Percentiles rank a stretch among this genome's conserved stretches.
phyloP scores from a whole-genome alignment of 1,284 basidiomycete genomes.

The Moesziomyces antarcticus region DNA sequence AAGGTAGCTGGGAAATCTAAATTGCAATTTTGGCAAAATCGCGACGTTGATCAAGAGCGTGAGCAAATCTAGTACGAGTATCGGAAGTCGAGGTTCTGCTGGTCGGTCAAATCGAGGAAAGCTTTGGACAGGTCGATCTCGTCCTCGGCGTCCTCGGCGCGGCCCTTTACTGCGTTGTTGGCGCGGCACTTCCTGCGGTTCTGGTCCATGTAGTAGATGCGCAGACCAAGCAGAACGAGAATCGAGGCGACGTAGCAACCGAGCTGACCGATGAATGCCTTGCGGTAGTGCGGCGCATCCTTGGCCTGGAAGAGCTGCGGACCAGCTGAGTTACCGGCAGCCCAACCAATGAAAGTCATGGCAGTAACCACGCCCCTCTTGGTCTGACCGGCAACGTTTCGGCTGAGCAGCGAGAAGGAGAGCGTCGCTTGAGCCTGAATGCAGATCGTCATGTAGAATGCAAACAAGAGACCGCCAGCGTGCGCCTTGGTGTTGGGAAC shows the following conservation, averaged over 20 bases:
- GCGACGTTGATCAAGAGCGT: neutral
- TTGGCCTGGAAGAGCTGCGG: conserved; percentile 57
- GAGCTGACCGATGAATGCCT: conserved; percentile 72
- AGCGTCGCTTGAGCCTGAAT: conserved; percentile 48
- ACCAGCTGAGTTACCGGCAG: conserved; percentile 51
- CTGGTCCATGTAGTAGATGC: conserved; percentile 70
- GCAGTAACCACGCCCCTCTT: conserved; percentile 50
- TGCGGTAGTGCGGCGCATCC: conserved; percentile 62
- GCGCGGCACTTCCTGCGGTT: conserved; percentile 68
- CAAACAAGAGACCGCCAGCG: conserved; percentile 41
- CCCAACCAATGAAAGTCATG: conserved; percentile 53
- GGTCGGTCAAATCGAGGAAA: conserved; percentile 45
- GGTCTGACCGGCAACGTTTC: conserved; percentile 69
- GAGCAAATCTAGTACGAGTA: conserved; percentile 26
- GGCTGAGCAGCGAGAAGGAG: conserved; percentile 68
- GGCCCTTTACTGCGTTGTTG: conserved; percentile 29
- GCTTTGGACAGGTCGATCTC: conserved; percentile 35
- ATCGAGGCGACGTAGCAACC: conserved; percentile 72
- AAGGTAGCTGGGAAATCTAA: neutral
- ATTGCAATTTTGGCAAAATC: neutral
- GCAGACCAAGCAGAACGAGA: conserved; percentile 68
- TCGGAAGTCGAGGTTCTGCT: conserved; percentile 47
- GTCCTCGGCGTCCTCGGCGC: conserved; percentile 31
- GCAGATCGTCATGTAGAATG: conserved; percentile 41
- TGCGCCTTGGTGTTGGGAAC: conserved; percentile 33